A percentile compares a stretch with the other conserved stretches of the same genome.
phyloP scores from a whole-genome alignment of 768 basidiomycete species.

The Dendrothele bispora region DNA sequence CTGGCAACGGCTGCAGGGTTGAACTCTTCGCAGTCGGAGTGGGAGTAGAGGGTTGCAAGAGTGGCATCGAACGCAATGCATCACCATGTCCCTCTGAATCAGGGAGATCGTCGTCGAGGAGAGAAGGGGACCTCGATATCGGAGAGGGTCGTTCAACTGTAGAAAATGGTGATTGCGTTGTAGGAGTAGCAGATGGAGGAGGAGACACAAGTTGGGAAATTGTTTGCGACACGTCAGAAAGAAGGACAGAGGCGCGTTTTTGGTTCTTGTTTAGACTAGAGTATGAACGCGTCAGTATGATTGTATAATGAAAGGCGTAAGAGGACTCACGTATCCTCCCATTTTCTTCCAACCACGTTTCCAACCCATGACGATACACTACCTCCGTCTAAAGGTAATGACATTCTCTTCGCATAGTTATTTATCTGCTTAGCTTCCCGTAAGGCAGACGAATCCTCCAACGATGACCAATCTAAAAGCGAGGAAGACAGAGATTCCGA shows the following conservation, averaged over 20 bases:
- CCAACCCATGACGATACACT: slow-evolving; percentile 49
- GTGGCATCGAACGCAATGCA: background rate
- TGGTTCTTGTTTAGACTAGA: slow-evolving; percentile 64
- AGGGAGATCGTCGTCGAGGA: slow-evolving; percentile 8
- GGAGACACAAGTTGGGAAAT: slow-evolving; percentile 31
- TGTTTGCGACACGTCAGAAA: slow-evolving; percentile 61
- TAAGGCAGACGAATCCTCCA: background rate
- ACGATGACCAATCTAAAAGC: slow-evolving; percentile 2
- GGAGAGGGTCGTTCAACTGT: slow-evolving; percentile 17
- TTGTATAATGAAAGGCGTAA: background rate
- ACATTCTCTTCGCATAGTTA: slow-evolving; percentile 1
- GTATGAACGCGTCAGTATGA: slow-evolving; percentile 9
- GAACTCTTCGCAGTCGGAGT: background rate
- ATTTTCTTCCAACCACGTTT: slow-evolving; percentile 54
- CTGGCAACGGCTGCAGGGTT: background rate
- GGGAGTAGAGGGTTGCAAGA: background rate
- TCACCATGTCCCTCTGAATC: background rate
- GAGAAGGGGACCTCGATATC: slow-evolving; percentile 16
- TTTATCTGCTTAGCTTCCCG: slow-evolving; percentile 18
- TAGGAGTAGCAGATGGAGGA: slow-evolving; percentile 27
- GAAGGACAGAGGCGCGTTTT: slow-evolving; percentile 64
- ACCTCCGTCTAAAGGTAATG: slow-evolving; percentile 7
- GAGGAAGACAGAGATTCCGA: slow-evolving; percentile 2
- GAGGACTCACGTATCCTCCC: slow-evolving; percentile 57
- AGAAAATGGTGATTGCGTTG: slow-evolving; percentile 20